phyloP scores from a whole-genome alignment of 2,329 filamentous ascomycete species.

The Helminthosporium solani region DNA sequence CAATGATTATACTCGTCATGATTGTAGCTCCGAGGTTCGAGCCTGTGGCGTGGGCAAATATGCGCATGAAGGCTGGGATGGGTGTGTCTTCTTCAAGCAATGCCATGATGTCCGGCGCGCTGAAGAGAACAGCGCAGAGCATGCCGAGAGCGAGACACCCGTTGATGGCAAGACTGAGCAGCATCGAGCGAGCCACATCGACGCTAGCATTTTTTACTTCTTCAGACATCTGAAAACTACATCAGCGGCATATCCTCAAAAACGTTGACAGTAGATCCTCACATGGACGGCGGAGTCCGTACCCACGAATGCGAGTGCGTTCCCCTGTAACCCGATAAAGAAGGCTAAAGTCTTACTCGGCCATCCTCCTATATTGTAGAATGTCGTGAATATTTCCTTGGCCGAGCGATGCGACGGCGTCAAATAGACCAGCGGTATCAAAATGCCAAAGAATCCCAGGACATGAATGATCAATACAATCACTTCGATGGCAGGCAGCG shows the following conservation, averaged over 20 bases:
- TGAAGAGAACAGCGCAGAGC: conserved; percentile 46
- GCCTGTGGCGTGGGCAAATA: conserved; percentile 44
- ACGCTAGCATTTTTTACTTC: conserved; percentile 41
- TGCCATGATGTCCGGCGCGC: conserved; percentile 32
- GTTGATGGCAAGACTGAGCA: conserved; percentile 45
- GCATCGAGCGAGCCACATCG: conserved; percentile 46
- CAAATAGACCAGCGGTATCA: conserved; percentile 45
- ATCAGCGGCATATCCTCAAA: conserved; percentile 6
- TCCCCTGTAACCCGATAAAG: conserved; percentile 46
- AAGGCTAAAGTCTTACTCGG: conserved; percentile 47
- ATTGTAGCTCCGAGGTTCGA: conserved; percentile 47
- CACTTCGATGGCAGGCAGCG: conserved; percentile 53
- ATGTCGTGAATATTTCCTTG: conserved; percentile 48
- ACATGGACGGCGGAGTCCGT: conserved; percentile 44
- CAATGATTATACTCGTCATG: conserved; percentile 49
- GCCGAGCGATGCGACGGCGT: conserved; percentile 43
- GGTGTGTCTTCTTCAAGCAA: conserved; percentile 21
- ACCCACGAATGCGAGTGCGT: conserved; percentile 42
- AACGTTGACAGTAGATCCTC: conserved; percentile 9
- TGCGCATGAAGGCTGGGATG: conserved; percentile 52
- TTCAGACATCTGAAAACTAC: conserved; percentile 37
- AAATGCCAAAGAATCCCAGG: conserved; percentile 54
- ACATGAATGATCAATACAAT: conserved; percentile 53
- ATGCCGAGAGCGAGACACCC: conserved; percentile 45
- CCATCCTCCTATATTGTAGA: conserved; percentile 51